A percentile compares a stretch with the other conserved stretches of the same genome.
Evolutionary conservation across 2,329 filamentous ascomycete species (phyloP).

Genomic region (Venturiaceae sp.): DNA sequence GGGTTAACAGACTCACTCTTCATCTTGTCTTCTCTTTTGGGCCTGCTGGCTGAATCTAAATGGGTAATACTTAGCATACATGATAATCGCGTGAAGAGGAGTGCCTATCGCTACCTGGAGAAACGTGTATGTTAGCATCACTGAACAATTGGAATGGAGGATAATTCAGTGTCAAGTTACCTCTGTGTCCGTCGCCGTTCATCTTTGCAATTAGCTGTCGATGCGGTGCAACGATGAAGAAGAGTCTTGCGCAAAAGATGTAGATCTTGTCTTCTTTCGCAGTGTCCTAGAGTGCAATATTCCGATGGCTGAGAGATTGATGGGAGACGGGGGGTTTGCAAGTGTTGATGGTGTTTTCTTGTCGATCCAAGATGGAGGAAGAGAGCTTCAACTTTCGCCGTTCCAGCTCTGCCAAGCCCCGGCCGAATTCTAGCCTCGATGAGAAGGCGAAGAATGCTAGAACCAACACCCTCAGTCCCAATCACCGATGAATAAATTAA

Average conservation of each 20-base stretch:
- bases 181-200: conserved; percentile 1
- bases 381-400: too few species aligned
- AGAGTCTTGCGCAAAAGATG: not conserved
- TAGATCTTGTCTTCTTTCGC: not conserved
- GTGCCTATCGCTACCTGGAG: conserved; percentile 2
- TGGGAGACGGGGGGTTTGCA: not conserved
- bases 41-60: conserved; percentile 9
- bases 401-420: too few species aligned
- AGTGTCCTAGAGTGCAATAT: not conserved
- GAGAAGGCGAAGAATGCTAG: too few species aligned
- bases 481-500: not conserved
- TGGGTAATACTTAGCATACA: conserved; percentile 19
- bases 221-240: not conserved
- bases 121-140: conserved; percentile 4
- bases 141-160: not conserved
- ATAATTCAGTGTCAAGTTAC: not conserved
- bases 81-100: conserved; percentile 26
- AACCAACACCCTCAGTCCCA: not conserved
- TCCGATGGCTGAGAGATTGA: not conserved
- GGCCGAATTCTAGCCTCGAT: too few species aligned
- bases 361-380: too few species aligned
- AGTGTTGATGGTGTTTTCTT: too few species aligned
- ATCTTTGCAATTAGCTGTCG: conserved; percentile 3
- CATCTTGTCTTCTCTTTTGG: conserved; percentile 17
- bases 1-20: conserved; percentile 5